Percentiles rank a stretch among this genome's conserved stretches.
Conservation (phyloP, 345 rosid species). For the Isatis tinctoria region DNA sequence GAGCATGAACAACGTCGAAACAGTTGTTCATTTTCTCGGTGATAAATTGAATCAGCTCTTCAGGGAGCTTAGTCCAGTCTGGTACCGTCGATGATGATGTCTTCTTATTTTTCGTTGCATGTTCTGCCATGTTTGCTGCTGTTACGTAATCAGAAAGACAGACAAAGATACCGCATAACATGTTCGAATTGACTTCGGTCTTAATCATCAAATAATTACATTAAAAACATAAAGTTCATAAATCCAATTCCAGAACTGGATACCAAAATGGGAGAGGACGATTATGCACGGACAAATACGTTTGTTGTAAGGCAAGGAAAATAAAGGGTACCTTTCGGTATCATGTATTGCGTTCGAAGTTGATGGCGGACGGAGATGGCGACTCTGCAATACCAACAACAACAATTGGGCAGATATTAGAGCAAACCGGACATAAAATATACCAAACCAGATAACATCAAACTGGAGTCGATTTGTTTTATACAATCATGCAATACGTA, state of each 20-base stretch:
- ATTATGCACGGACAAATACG: neutral
- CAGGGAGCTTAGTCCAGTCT: conserved; percentile 9
- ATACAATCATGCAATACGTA: no score
- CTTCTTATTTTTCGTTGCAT: neutral
- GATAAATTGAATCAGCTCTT: neutral
- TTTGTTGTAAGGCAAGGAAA: no score
- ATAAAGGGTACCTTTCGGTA: no score
- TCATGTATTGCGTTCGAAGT: no score
- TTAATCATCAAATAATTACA: no score
- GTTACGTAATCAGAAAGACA: neutral
- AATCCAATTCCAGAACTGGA: neutral
- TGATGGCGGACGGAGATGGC: no score
- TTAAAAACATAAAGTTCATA: no score
- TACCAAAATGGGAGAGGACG: neutral
- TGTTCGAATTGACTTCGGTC: neutral
- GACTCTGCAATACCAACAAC: no score
- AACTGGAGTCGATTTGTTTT: no score
- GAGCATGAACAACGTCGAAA: conserved; percentile 2
- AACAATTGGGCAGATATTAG: no score
- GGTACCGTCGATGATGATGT: neutral
- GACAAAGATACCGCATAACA: neutral
- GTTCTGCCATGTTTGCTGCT: neutral
- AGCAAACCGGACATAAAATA: no score
- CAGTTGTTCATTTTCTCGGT: neutral
- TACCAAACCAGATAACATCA: no score